phyloP scores from a whole-genome alignment of 1,139 yeast genomes.

The Kodamaea alishanica region DNA sequence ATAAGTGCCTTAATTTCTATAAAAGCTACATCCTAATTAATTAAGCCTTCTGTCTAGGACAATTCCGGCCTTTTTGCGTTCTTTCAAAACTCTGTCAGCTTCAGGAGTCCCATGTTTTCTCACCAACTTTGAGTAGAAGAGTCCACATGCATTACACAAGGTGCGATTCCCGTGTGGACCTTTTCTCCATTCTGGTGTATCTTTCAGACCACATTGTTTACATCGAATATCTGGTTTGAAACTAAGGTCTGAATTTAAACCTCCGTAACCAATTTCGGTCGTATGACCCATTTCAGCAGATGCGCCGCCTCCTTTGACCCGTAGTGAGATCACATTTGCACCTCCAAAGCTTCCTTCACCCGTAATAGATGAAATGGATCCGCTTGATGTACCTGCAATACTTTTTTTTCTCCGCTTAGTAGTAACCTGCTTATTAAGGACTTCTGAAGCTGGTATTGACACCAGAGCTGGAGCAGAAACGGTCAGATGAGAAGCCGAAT shows the following conservation, averaged over 20 bases:
- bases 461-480: too few species aligned
- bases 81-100: slow-evolving; percentile 25
- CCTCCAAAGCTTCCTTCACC: too few species aligned
- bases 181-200: slow-evolving; percentile 47
- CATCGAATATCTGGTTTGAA: slow-evolving; percentile 6
- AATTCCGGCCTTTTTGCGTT: slow-evolving; percentile 13
- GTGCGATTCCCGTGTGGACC: slow-evolving; percentile 45
- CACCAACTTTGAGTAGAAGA: slow-evolving; percentile 35
- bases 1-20: background rate
- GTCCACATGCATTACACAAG: slow-evolving; percentile 46
- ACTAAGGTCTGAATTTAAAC: slow-evolving; percentile 9
- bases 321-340: too few species aligned
- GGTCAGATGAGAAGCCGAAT: too few species aligned
- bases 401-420: too few species aligned
- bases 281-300: slow-evolving; percentile 4
- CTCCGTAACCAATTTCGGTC: slow-evolving; percentile 6
- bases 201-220: slow-evolving; percentile 16
- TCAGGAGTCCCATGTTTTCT: slow-evolving; percentile 25
- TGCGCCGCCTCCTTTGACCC: too few species aligned
- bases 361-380: too few species aligned
- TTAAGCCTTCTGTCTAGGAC: slow-evolving; percentile 9
- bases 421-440: too few species aligned
- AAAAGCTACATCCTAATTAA: slow-evolving; percentile 1
- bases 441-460: too few species aligned
- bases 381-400: too few species aligned